A percentile compares a stretch with the other conserved stretches of the same genome.
These are phyloP conservation scores for Colletotrichum sp. DNA, from an alignment of 2,329 filamentous ascomycete species.

Conservation along the genomic window DNA sequence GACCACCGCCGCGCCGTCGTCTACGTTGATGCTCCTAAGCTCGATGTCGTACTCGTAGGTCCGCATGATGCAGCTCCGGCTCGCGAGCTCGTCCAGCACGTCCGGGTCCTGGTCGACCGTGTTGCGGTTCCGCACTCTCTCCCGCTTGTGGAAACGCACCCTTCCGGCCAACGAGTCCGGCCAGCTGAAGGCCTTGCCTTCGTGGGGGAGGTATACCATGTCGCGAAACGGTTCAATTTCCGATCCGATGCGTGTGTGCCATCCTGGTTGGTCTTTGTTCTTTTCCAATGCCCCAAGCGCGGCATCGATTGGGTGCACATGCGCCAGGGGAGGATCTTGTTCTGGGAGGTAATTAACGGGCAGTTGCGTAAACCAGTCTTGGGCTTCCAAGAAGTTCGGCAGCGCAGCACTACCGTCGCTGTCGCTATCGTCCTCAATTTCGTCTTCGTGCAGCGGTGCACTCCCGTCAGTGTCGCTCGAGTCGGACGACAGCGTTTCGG, in stretches of 20 bases:
- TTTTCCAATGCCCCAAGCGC: neutral
- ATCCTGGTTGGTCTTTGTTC: neutral
- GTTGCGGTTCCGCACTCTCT: neutral
- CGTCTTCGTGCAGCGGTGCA: neutral
- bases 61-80: constrained; percentile 46
- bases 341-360: neutral
- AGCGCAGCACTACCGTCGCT: neutral
- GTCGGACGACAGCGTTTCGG: neutral
- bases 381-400: neutral
- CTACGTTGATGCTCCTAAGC: constrained; percentile 35
- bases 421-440: neutral
- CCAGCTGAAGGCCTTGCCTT: constrained; percentile 23
- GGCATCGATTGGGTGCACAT: neutral
- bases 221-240: constrained; percentile 22
- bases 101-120: neutral
- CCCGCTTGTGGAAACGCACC: constrained; percentile 7
- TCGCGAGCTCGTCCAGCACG: constrained; percentile 11
- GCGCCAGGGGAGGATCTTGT: neutral
- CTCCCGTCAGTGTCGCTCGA: neutral
- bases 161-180: neutral
- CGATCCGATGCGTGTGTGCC: neutral
- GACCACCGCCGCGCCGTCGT: constrained; percentile 29
- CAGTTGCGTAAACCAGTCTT: neutral
- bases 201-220: constrained; percentile 42
- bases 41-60: constrained; percentile 55